Conservation (phyloP, 2,329 filamentous ascomycete species). For the Diaporthe ampelina region DNA sequence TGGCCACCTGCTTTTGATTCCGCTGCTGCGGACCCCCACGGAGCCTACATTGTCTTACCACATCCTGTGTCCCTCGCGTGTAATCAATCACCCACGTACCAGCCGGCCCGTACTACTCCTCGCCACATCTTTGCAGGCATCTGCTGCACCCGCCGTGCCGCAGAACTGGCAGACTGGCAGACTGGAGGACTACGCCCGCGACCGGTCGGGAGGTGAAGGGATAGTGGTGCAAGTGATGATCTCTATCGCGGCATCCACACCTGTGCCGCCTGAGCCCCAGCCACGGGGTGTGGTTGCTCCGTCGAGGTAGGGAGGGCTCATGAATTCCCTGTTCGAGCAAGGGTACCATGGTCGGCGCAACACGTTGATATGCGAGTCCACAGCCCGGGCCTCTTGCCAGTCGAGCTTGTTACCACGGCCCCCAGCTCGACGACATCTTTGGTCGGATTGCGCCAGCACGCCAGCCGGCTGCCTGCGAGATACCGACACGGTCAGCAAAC, state of each 20-base stretch:
- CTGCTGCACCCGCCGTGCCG: background rate
- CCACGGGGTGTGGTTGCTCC: slow-evolving; percentile 23
- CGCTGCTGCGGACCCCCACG: slow-evolving; percentile 38
- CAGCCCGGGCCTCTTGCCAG: background rate
- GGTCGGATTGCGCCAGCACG: slow-evolving; percentile 27
- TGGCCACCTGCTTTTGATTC: slow-evolving; percentile 4
- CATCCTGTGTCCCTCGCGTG: slow-evolving; percentile 20
- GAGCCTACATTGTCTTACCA: slow-evolving; percentile 26
- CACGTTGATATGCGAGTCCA: background rate
- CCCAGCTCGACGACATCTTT: slow-evolving; percentile 20
- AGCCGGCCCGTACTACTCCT: slow-evolving; percentile 10
- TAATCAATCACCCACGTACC: slow-evolving; percentile 8
- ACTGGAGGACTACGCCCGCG: background rate
- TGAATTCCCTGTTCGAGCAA: slow-evolving; percentile 27
- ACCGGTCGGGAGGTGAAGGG: background rate
- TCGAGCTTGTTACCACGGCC: slow-evolving; percentile 3
- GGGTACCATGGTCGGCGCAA: slow-evolving; percentile 15
- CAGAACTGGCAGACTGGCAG: background rate
- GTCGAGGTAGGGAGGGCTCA: slow-evolving; percentile 24
- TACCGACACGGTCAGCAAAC: slow-evolving; percentile 8
- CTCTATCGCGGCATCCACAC: background rate
- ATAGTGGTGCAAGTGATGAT: slow-evolving; percentile 28
- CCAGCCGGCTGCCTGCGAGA: slow-evolving; percentile 5
- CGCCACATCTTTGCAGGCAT: background rate
- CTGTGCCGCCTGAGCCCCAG: slow-evolving; percentile 26